Evolutionary conservation across 2,329 filamentous ascomycete genomes (phyloP).

Genomic region (Myriosclerotinia duriaeana): DNA sequence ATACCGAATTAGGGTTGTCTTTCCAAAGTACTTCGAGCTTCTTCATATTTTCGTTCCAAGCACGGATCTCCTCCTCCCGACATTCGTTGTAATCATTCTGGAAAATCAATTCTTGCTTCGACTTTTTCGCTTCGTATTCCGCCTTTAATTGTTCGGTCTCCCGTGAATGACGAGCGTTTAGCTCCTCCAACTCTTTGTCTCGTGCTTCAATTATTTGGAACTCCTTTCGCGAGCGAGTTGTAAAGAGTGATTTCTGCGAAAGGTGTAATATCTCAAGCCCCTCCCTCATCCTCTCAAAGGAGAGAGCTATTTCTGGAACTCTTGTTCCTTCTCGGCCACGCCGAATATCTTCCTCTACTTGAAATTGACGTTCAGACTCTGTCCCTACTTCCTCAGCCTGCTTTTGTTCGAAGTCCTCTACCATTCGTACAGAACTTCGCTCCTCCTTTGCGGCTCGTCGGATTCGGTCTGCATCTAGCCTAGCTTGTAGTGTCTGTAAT

Average conservation of each 20-base stretch:
- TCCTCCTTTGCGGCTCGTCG: constrained; percentile 40
- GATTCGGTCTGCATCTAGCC: constrained; percentile 29
- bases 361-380: constrained; percentile 41
- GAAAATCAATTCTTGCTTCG: constrained; percentile 42
- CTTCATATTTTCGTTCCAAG: constrained; percentile 48
- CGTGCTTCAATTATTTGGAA: constrained; percentile 40
- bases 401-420: constrained; percentile 51
- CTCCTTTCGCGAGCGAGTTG: constrained; percentile 44
- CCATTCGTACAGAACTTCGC: constrained; percentile 46
- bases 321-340: constrained; percentile 46
- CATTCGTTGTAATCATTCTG: constrained; percentile 46
- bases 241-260: constrained; percentile 45
- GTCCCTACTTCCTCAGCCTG: constrained; percentile 45
- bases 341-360: constrained; percentile 44
- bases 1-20: constrained; percentile 40
- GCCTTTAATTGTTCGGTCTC: constrained; percentile 41
- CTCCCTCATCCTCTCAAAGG: constrained; percentile 44
- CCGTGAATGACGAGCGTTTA: constrained; percentile 24
- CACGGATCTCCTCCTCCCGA: constrained; percentile 44
- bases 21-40: constrained; percentile 46
- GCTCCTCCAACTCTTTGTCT: constrained; percentile 40
- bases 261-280: constrained; percentile 46
- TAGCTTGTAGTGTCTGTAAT: constrained; percentile 31
- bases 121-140: constrained; percentile 38
- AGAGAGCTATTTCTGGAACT: constrained; percentile 43